Conservation (phyloP, 495 filamentous ascomycete species). For the Hapsidospora chrysogenum region DNA sequence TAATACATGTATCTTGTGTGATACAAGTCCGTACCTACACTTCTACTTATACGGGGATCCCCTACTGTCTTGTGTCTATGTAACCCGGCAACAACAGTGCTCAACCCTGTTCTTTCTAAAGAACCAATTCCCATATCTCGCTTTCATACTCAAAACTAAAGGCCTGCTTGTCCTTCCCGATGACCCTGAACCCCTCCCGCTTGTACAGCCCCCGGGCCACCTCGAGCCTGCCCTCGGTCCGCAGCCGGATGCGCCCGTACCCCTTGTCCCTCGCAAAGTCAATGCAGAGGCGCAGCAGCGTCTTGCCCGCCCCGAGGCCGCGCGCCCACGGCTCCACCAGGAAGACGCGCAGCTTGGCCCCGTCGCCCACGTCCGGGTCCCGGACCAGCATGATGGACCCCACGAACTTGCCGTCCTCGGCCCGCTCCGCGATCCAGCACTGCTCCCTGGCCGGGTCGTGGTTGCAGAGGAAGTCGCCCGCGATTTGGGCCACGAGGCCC, state of each 20-base stretch:
- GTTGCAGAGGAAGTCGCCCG: neutral
- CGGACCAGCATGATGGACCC: neutral
- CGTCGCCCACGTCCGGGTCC: neutral
- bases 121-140: neutral
- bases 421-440: neutral
- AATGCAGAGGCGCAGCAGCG: neutral
- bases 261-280: neutral
- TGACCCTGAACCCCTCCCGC: neutral
- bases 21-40: no score
- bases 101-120: no score
- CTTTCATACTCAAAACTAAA: neutral
- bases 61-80: no score
- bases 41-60: no score
- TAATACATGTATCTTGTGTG: no score
- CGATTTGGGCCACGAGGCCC: neutral
- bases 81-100: no score
- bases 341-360: neutral
- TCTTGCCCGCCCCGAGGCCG: neutral
- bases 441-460: neutral
- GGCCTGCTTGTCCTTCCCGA: neutral
- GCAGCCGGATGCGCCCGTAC: neutral
- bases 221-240: neutral
- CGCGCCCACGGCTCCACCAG: neutral
- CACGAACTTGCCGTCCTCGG: neutral
- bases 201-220: neutral